Conservation (phyloP, 805 yeast genomes). For the Komagataella pseudopastoris region DNA sequence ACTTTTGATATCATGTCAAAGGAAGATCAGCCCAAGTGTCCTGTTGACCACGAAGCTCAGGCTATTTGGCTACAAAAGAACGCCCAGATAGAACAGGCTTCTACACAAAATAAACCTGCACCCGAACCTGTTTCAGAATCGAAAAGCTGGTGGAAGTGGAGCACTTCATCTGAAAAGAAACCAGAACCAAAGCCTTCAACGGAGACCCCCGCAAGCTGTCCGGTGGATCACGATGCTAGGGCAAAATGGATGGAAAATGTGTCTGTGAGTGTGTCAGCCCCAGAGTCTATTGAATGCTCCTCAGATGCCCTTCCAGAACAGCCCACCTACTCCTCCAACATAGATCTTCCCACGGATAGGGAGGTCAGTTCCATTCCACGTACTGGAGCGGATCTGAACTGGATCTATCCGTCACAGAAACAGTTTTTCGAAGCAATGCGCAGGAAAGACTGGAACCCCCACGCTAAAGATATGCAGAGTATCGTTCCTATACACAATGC, state of each 20-base stretch:
- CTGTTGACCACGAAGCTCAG: slow-evolving; percentile 54
- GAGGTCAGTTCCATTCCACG: slow-evolving; percentile 77
- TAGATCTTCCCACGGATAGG: slow-evolving; percentile 52
- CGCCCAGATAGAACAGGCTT: background rate
- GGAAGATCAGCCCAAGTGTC: slow-evolving; percentile 30
- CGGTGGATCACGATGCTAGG: slow-evolving; percentile 25
- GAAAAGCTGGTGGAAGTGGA: background rate
- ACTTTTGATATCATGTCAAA: background rate
- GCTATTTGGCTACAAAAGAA: slow-evolving; percentile 37
- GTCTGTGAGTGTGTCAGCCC: slow-evolving; percentile 26
- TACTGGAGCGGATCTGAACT: slow-evolving; percentile 51
- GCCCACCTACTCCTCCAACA: slow-evolving; percentile 21
- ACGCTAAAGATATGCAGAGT: slow-evolving; percentile 70
- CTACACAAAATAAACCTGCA: background rate
- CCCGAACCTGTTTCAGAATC: background rate
- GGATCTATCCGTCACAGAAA: slow-evolving; percentile 94
- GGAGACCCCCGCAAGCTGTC: slow-evolving; percentile 16
- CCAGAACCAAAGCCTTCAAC: slow-evolving; percentile 5
- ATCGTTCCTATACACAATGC: slow-evolving; percentile 91
- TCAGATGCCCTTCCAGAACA: slow-evolving; percentile 30
- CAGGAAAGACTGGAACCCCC: slow-evolving; percentile 80
- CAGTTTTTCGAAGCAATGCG: slow-evolving; percentile 93
- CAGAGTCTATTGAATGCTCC: slow-evolving; percentile 6
- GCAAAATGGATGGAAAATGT: slow-evolving; percentile 21
- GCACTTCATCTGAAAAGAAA: background rate